Base-by-base conservation (phyloP, 179 eudicot species). In the Camellia oleifera region DNA sequence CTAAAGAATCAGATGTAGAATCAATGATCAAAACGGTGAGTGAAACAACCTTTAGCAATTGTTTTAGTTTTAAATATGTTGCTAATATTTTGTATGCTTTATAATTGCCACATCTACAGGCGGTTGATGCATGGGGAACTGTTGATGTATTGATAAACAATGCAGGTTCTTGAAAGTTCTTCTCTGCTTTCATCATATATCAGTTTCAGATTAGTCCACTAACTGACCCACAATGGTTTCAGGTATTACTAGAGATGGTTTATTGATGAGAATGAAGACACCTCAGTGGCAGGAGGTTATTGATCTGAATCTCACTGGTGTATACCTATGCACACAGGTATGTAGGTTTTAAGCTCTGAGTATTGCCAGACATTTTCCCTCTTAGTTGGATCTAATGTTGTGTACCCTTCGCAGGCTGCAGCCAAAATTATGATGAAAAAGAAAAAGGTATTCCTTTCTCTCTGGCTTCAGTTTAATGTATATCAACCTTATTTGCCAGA, bases 1-100 rank as follows among this genome's bases (percentile, higher is more conserved):
- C 98, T 13, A 92, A 94, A 88, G 98, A 94, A 92, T 92, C 87
- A 73, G 98, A 92, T 81, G 98, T 92, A 58, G 95, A 91, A 69
- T 79, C 98, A 78, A 94, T 94, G 98, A 91, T 94, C 50, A 94
- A 92, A 88, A 83, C 95, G 67, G 98, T 92, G 83, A 92, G 92
- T 15, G n/a, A 62, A 18, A 69, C 6, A 56, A 62, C 45, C 77
- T n/a, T 66, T 14, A 75, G 46, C 17, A 65, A 10, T 15, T 32
- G 17, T 46, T 76, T 63, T 40, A 9, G 14, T 42, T 80, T 32
- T 32, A 78, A 17, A 18, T 67, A 26, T 12, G 53, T 40, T 68
- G 66, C 60, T 75, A 69, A 78, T 80, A 57, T 32, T 53, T 62
- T 62, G n/a, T 46, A 42, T 65, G 69, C 44, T 72, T 44, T 20